These are phyloP conservation scores for Mucor circinelloides DNA, from an alignment of 371 early-diverging fungal species.

Conservation along the genomic window DNA sequence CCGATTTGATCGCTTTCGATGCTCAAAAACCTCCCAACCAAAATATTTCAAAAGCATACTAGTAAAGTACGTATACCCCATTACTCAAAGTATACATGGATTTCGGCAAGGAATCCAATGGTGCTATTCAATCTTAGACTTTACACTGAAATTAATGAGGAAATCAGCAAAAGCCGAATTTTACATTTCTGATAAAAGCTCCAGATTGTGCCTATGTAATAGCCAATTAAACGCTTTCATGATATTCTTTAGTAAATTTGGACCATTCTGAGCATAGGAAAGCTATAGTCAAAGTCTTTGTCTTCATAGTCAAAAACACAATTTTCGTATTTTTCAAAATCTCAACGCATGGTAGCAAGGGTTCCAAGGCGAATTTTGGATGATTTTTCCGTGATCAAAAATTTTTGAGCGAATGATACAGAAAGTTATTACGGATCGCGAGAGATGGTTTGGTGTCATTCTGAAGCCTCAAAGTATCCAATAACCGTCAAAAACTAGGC, in stretches of 20 bases:
- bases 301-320: not conserved
- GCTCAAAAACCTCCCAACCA: not conserved
- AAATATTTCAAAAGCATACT: not conserved
- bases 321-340: not conserved
- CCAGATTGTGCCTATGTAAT: not conserved
- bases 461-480: not conserved
- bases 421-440: not conserved
- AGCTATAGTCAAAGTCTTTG: not conserved
- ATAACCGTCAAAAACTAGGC: not conserved
- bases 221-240: not conserved
- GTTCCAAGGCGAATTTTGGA: not conserved
- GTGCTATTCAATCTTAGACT: not conserved
- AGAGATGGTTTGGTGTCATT: not conserved
- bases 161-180: not conserved
- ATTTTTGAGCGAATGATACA: not conserved
- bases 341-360: not conserved
- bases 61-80: not conserved
- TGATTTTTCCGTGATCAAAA: not conserved
- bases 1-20: not conserved
- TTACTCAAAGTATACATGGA: not conserved
- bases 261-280: not conserved
- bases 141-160: not conserved
- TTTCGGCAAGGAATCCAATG: not conserved
- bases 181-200: not conserved
- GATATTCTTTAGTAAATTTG: not conserved